These are phyloP conservation scores for Diaporthe velutina DNA, from an alignment of 2,329 filamentous ascomycete species.

Conservation along the genomic window DNA sequence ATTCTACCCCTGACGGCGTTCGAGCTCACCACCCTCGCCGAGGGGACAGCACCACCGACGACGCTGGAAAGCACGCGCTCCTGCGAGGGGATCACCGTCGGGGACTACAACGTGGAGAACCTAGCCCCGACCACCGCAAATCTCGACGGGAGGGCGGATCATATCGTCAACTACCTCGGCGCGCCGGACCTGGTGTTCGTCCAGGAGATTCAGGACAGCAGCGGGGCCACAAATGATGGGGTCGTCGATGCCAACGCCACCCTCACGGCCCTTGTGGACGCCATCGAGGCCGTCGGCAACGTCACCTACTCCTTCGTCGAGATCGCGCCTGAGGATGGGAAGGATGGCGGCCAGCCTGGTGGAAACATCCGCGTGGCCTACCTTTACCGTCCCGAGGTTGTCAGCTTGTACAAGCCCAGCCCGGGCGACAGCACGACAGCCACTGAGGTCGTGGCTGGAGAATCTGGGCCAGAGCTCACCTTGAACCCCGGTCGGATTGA, in stretches of 20 bases:
- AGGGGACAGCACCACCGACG: slow-evolving; percentile 62
- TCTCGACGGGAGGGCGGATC: slow-evolving; percentile 69
- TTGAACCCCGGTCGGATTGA: slow-evolving; percentile 79
- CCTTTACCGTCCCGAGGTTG: slow-evolving; percentile 72
- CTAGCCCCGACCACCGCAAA: slow-evolving; percentile 68
- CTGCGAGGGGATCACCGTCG: slow-evolving; percentile 74
- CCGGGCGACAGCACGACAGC: slow-evolving; percentile 66
- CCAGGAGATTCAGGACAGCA: slow-evolving; percentile 79
- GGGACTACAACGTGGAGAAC: slow-evolving; percentile 80
- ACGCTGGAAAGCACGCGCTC: slow-evolving; percentile 65
- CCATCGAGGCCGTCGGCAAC: slow-evolving; percentile 61
- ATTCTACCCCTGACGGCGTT: slow-evolving; percentile 74
- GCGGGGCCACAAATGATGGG: slow-evolving; percentile 71
- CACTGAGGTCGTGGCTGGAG: slow-evolving; percentile 65
- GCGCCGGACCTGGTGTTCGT: slow-evolving; percentile 76
- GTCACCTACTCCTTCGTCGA: slow-evolving; percentile 70
- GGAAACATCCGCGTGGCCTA: slow-evolving; percentile 81
- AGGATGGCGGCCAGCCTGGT: slow-evolving; percentile 76
- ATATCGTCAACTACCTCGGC: slow-evolving; percentile 74
- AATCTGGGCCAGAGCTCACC: slow-evolving; percentile 65
- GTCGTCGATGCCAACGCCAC: slow-evolving; percentile 69
- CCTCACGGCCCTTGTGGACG: slow-evolving; percentile 65
- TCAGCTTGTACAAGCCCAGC: slow-evolving; percentile 71
- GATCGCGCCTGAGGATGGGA: slow-evolving; percentile 69
- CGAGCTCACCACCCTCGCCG: slow-evolving; percentile 59